A percentile compares a stretch with the other conserved stretches of the same genome.
Conservation (phyloP, 2,329 filamentous ascomycete genomes). For the Xylaria sp. region DNA sequence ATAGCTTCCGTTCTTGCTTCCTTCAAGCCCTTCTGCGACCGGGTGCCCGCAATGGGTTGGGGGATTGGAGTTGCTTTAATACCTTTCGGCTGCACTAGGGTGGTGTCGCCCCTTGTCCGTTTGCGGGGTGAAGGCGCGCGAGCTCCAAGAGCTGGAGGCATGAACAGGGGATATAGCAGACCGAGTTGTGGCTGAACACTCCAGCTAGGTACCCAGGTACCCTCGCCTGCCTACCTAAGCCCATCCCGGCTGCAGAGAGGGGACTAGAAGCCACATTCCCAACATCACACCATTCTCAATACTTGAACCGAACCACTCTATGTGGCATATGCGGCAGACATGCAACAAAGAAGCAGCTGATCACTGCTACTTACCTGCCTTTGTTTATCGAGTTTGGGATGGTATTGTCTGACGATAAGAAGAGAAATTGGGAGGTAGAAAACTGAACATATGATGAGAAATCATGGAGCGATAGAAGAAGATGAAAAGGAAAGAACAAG, state of each 20-base stretch:
- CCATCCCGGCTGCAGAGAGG: neutral
- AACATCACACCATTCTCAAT: slow-evolving; percentile 30
- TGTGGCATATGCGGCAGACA: slow-evolving; percentile 6
- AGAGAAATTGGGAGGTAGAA: neutral
- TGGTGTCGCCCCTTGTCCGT: slow-evolving; percentile 44
- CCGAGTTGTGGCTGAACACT: slow-evolving; percentile 13
- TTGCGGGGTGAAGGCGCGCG: slow-evolving; percentile 43
- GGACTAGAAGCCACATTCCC: neutral
- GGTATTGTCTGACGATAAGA: neutral
- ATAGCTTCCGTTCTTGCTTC: slow-evolving; percentile 4
- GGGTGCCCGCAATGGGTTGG: slow-evolving; percentile 45
- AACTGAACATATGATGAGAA: too few relatives aligned
- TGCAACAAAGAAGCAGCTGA: slow-evolving; percentile 10
- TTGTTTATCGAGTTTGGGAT: neutral
- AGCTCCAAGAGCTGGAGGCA: slow-evolving; percentile 25
- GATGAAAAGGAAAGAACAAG: neutral
- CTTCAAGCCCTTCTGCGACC: slow-evolving; percentile 31
- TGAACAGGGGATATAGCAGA: slow-evolving; percentile 5
- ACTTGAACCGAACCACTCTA: slow-evolving; percentile 15
- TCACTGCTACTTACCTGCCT: neutral
- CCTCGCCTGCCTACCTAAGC: too few relatives aligned
- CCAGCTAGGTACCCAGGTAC: too few relatives aligned
- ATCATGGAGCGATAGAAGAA: neutral
- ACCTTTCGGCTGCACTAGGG: slow-evolving; percentile 46
- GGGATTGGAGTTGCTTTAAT: slow-evolving; percentile 52